Evolutionary conservation across 306 rosid genomes (phyloP), one percentile per base, ranked within the genome.

Genomic region (Casuarina equisetifolia): DNA sequence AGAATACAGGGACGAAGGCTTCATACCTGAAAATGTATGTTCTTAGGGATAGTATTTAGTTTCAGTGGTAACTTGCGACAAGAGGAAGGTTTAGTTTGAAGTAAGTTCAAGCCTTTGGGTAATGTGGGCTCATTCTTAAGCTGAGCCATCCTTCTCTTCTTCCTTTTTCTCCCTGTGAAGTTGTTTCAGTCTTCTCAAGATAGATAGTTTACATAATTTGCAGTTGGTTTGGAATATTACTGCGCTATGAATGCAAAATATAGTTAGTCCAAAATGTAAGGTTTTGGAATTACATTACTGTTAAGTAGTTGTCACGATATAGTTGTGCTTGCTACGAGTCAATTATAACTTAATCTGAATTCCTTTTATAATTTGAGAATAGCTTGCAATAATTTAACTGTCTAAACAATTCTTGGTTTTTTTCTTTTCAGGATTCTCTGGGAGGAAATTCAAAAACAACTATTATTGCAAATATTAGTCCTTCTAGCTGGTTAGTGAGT

Each of bases 361-460:
- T 78, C 32, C 40, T 69, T 76, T 20, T 42, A 71, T 57, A 71
- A 62, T 45, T 11, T 44, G 59, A 66, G 69, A 44, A 55, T 36
- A 11, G 69, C 50, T 44, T 12, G 50, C 72, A 54, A 74, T 87
- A 43, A 17, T 69, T 42, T 70, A 35, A 13, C 69, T 49, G 20
- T 51, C 58, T 82, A 67, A 79, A 72, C 39, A 45, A 13, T 80
- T 15, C 58, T 81, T 40, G 53, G 44, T 64, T 67, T 40, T 79
- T 73, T 80, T 83, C 75, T 80, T 84, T 84, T 75, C 94, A 95
- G 99, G 97, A 95, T 82, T 95, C 99, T 76, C 90, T 95, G 1
- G 99, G 99, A 67, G 99, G 99, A 77, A 95, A 95, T 77, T 82
- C 97, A 70, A 95, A 95, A 83, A 95, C 97, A 11, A 92, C 69